Percentiles rank a stretch among this genome's conserved stretches.
These are phyloP conservation scores for Rhodomyrtus tomentosa DNA, from an alignment of 345 rosid species.

Conservation along the genomic window DNA sequence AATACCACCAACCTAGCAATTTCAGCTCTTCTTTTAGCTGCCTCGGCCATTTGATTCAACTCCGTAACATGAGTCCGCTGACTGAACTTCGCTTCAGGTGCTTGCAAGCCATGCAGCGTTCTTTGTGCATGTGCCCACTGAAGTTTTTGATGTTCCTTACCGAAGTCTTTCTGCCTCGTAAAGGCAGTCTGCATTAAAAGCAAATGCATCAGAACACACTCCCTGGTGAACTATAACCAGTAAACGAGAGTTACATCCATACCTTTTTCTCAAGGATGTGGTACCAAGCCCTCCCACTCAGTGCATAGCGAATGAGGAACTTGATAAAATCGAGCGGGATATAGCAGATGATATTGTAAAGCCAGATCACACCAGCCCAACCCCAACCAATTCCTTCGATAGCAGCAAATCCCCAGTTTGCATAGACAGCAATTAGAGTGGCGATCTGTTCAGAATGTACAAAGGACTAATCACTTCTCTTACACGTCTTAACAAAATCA, in stretches of 20 bases:
- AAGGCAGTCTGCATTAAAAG: slow-evolving; percentile 57
- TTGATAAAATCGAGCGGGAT: slow-evolving; percentile 85
- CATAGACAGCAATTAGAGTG: slow-evolving; percentile 92
- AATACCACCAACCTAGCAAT: slow-evolving; percentile 61
- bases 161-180: slow-evolving; percentile 93
- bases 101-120: slow-evolving; percentile 86
- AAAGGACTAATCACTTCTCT: not conserved
- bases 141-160: slow-evolving; percentile 93
- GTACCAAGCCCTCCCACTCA: slow-evolving; percentile 99
- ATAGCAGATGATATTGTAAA: slow-evolving; percentile 76
- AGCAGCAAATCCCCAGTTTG: slow-evolving; percentile 90
- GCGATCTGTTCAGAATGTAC: slow-evolving; percentile 49
- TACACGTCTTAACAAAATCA: not conserved
- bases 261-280: slow-evolving; percentile 98
- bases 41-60: slow-evolving; percentile 92
- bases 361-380: slow-evolving; percentile 99
- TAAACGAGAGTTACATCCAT: slow-evolving; percentile 6
- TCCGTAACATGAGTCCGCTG: slow-evolving; percentile 75
- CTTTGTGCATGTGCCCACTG: slow-evolving; percentile 99
- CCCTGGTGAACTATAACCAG: not conserved
- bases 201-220: not conserved
- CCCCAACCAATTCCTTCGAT: slow-evolving; percentile 99
- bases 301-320: slow-evolving; percentile 81
- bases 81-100: slow-evolving; percentile 90
- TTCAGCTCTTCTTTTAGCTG: slow-evolving; percentile 96